These are phyloP conservation scores for Globisporangium parvum DNA, from an alignment of 352 stramenopile genomes.

Conservation along the genomic window DNA sequence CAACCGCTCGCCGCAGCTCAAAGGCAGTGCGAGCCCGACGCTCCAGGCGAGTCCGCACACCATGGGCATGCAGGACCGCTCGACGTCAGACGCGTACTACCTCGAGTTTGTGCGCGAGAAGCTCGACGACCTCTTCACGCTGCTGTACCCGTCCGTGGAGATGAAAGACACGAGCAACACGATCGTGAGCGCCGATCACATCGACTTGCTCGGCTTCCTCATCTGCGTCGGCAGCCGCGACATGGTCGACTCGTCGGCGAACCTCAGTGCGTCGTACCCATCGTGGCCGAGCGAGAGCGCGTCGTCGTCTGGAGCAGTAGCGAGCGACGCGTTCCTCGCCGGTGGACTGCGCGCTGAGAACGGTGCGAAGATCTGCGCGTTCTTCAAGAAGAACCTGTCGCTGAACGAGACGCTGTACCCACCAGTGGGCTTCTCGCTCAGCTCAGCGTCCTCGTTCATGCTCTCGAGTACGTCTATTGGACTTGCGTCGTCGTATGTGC, in stretches of 20 bases:
- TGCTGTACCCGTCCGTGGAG: conserved; percentile 58
- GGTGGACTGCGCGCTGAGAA: conserved; percentile 29
- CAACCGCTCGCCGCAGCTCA: conserved; percentile 42
- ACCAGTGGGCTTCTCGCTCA: conserved; percentile 59
- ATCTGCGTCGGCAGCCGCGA: conserved; percentile 49
- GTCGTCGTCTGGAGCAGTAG: background rate
- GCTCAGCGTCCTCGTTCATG: conserved; percentile 12
- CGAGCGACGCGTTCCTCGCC: conserved; percentile 15
- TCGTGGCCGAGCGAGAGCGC: conserved; percentile 33
- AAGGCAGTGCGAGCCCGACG: conserved; percentile 52
- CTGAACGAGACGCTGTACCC: conserved; percentile 81
- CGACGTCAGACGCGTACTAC: conserved; percentile 75
- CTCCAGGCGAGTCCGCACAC: conserved; percentile 67
- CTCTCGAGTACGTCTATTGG: conserved; percentile 8
- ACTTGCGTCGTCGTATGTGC: background rate
- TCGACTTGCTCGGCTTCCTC: conserved; percentile 72
- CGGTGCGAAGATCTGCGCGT: conserved; percentile 55
- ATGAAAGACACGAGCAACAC: conserved; percentile 45
- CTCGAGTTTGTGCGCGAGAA: conserved; percentile 76
- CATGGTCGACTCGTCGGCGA: conserved; percentile 47
- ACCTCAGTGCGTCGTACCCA: conserved; percentile 61
- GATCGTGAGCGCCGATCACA: conserved; percentile 50
- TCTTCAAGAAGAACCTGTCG: conserved; percentile 70
- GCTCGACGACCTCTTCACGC: conserved; percentile 62
- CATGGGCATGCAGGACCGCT: conserved; percentile 71